Base-by-base conservation (phyloP, 1,139 yeast species). In the Hyphopichia wangnamkhiaoensis region DNA sequence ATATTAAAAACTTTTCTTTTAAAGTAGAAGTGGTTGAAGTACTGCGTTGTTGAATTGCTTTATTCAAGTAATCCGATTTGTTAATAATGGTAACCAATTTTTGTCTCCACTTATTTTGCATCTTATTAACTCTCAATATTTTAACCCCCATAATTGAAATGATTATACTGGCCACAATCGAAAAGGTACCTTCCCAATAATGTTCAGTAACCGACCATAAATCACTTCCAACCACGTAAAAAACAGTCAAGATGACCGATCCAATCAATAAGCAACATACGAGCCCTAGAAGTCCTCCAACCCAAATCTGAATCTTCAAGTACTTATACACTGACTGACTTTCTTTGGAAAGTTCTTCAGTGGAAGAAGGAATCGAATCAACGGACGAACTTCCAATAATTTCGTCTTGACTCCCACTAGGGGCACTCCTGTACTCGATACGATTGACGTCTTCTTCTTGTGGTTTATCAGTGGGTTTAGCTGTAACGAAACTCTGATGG, bases 91-190 rank as follows among this genome's bases (percentile, higher is more conserved):
- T 28, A 2, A 60, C 52, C 25, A 87, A 74, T 61, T 86, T 87
- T 41, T 77, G 65, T 53, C 85, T 79, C 97, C 97, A 90, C 63
- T 89, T 89, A 45, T 80, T 80, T 64, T 87, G 88, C 89, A 89
- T 80, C 37, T 59, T 65, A 41, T 59, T 68, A 18, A 71, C 73
- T 27, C 76, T 53, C 25, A 71, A 56, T 12, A 71, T 67, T 40
- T 71, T 69, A 16, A 69, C 49, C 1, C 76, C 77, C 77, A 71
- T 71, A 5, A 66, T 58, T 1, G 76, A 68, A 15, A 71, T 71
- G 34, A 71, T 69, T 5, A 69, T 46, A 46, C 74, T 67, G 29
- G 77, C 76, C 17, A 70, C 33, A 3, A 71, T 68, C 2, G 76
- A 70, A 40, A 71, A 71, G 1, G 65, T 56, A 1, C 75, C 75